Conservation (phyloP, 306 rosid species). For the Cicer bijugum region DNA sequence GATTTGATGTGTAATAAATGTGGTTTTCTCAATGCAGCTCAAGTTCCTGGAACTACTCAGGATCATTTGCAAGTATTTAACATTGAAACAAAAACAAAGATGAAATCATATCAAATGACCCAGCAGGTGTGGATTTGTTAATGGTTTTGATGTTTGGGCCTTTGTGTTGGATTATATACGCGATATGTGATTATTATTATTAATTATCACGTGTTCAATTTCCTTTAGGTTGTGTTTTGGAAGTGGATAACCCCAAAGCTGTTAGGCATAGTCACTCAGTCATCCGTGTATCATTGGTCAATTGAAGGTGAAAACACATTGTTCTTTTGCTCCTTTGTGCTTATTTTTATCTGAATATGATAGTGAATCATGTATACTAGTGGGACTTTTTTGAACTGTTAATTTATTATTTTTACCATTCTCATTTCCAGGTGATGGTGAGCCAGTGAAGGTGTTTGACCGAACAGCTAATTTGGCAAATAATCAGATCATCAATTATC, state of each 20-base stretch:
- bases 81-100: constrained; percentile 70
- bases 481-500: constrained; percentile 85
- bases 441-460: constrained; percentile 78
- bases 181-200: constrained; percentile 32
- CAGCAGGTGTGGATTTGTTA: constrained; percentile 62
- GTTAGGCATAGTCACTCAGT: constrained; percentile 70
- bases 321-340: background rate
- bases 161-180: constrained; percentile 22
- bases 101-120: constrained; percentile 80
- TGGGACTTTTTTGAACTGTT: constrained; percentile 12
- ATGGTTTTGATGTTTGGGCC: constrained; percentile 20
- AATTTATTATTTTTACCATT: constrained; percentile 34
- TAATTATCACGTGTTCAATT: constrained; percentile 10
- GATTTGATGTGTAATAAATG: background rate
- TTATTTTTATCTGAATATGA: constrained; percentile 10
- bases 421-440: constrained; percentile 61
- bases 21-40: constrained; percentile 56
- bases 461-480: constrained; percentile 70
- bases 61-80: constrained; percentile 86
- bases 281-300: constrained; percentile 81
- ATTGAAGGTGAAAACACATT: constrained; percentile 58
- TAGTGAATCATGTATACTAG: background rate
- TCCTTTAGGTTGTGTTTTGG: constrained; percentile 75
- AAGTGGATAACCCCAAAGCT: constrained; percentile 73
- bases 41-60: constrained; percentile 77